Base-by-base conservation (phyloP, 2,329 filamentous ascomycete species). In the Fusarium devonianum region DNA sequence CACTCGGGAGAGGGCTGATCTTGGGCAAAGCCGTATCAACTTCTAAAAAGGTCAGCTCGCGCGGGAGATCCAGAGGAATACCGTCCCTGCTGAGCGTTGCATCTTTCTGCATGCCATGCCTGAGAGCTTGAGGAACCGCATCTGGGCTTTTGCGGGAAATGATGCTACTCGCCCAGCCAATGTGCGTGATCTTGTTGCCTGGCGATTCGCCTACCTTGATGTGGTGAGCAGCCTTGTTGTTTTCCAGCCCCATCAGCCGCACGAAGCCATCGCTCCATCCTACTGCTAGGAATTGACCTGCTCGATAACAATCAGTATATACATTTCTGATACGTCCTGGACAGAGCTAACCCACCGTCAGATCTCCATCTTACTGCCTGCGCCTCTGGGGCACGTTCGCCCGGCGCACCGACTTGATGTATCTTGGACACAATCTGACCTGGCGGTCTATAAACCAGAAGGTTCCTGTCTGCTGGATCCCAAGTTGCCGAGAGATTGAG, bases 181-280 rank as follows among this genome's bases (percentile, higher is more conserved):
- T 79, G 49, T 78, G 76, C n/a, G 74, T 75, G 58, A 84, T 78
- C 60, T 60, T 73, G 33, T 68, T 68, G 33, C 72, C 72, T 53
- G 66, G 63, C 29, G 70, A 72, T 36, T 75, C 76, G 63, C 74
- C 78, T 44, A 86, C 73, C 12, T 72, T 72, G 64, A 90, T 87
- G 64, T 88, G 84, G 69, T 94, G 88, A 14, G 92, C 85, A 10
- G 88, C 83, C 72, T 93, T 96, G 69, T 86, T 89, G 62, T 85
- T 92, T 69, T 94, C 91, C 16, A 91, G 75, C 52, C 88, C 89
- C 69, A 93, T 82, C 25, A 96, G 74, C 49, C 90, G 85, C 14
- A 94, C 83, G 6, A 83, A 82, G 19, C 89, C 89, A 74, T 96
- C 90, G 60, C 83, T 90, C 85, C 90, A 96, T 34, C 86, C 90